Evolutionary conservation across 164 flowering plant species (phyloP), one percentile per base, ranked within the genome.

Genomic region (Dillenia suffruticosa): DNA sequence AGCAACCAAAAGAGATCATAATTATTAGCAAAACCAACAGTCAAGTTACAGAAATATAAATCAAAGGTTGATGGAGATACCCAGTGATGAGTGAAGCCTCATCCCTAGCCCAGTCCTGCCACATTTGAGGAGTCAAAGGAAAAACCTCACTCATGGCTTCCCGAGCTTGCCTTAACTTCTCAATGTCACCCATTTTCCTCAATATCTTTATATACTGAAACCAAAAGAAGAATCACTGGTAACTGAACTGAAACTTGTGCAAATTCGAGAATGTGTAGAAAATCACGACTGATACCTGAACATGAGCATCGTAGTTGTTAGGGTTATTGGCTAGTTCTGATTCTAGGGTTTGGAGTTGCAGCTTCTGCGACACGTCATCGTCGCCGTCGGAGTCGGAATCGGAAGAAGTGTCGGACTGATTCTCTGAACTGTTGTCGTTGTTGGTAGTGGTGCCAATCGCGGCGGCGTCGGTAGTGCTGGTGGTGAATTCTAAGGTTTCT

Each of bases 61-160:
- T 10, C 11, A 32, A 58, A 43, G 44, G 40, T n/a, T 59, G 61
- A 17, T 9, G 26, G 10, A n/a, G 12, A 62, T 72, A 90, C 91
- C 89, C 74, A 26, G 77, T 56, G 50, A 59, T 61, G 10, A 85
- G 51, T 44, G 92, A 76, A 56, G 76, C 74, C 73, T 95, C 97
- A 50, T 92, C 99, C 46, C 74, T 79, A 8, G 85, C 78, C 99
- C 97, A 95, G 60, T 95, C 94, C 68, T 61, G 89, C 97, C 99
- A 95, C 97, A 95, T 79, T 8, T 72, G 47, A 24, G 99, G 85
- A 19, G 74, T 82, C 51, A 95, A 60, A 4, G 97, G 97, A 57
- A 86, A 92, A 10, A 89, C 10, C 5, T 67, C 74, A 51, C 68
- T 83, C 99, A 95, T 95, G 9, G 86, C 64, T 65, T 90, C 94